Percentiles rank a stretch among this genome's conserved stretches.
phyloP scores from a whole-genome alignment of 2,329 filamentous ascomycete species.

The Cladophialophora chaetospira region DNA sequence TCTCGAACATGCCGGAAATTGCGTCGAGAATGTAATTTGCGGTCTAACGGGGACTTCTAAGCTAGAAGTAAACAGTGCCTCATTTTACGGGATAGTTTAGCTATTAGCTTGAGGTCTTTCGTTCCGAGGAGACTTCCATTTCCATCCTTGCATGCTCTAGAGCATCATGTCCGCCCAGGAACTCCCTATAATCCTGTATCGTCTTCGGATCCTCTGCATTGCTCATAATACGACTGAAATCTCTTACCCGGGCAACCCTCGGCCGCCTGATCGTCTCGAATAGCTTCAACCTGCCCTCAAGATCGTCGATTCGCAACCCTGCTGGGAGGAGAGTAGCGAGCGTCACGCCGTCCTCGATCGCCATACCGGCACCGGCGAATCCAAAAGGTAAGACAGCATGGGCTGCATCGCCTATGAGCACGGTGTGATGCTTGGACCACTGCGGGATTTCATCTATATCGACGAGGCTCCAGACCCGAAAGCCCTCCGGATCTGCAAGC shows the following conservation, averaged over 20 bases:
- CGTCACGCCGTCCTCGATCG: slow-evolving; percentile 40
- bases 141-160: not conserved
- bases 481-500: not conserved
- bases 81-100: not conserved
- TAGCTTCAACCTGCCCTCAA: not conserved
- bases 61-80: not conserved
- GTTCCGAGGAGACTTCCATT: not conserved
- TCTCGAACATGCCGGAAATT: slow-evolving; percentile 2
- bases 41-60: not conserved
- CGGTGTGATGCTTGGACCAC: slow-evolving; percentile 21
- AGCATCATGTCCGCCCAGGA: not conserved
- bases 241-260: not conserved
- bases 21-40: slow-evolving; percentile 4
- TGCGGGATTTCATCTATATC: not conserved
- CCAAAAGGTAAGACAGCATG: slow-evolving; percentile 35
- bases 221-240: not conserved
- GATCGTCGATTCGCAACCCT: not conserved
- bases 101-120: not conserved
- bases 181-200: not conserved
- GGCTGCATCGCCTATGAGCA: slow-evolving; percentile 40
- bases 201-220: not conserved
- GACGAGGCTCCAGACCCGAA: not conserved
- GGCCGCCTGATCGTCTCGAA: not conserved
- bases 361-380: slow-evolving; percentile 43
- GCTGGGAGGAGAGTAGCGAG: not conserved